These are phyloP conservation scores for Tolypocladium tropicale DNA, from an alignment of 2,329 filamentous ascomycete genomes.

Conservation along the genomic window DNA sequence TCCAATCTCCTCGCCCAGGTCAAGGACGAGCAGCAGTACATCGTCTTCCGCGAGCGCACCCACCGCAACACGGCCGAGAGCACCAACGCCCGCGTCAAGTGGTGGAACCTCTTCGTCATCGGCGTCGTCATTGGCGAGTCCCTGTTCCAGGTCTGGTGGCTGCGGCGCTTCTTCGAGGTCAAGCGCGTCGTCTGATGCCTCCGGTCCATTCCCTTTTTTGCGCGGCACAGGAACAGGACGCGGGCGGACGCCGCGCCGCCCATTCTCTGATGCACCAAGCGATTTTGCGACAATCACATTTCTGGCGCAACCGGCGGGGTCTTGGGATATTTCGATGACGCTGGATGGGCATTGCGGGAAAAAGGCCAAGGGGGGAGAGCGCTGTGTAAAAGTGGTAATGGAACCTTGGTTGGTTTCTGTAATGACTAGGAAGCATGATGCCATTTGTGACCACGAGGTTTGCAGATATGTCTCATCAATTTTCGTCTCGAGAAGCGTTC, in stretches of 20 bases:
- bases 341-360: slow-evolving; percentile 1
- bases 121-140: slow-evolving; percentile 81
- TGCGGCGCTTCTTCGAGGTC: slow-evolving; percentile 95
- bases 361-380: neutral
- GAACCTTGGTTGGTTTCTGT: neutral
- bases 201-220: neutral
- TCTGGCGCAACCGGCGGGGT: slow-evolving; percentile 3
- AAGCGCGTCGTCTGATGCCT: slow-evolving; percentile 50
- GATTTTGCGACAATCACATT: slow-evolving; percentile 1
- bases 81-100: slow-evolving; percentile 95
- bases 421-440: neutral
- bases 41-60: slow-evolving; percentile 86
- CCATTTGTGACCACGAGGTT: neutral
- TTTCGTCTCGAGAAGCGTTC: neutral
- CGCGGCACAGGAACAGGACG: neutral
- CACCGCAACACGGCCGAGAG: slow-evolving; percentile 98
- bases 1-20: slow-evolving; percentile 82
- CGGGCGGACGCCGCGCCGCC: neutral
- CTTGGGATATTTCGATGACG: slow-evolving; percentile 1
- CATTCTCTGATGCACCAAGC: neutral
- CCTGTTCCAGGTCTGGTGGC: slow-evolving; percentile 98
- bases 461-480: neutral
- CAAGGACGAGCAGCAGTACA: slow-evolving; percentile 97
- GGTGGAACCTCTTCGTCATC: slow-evolving; percentile 98
- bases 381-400: slow-evolving; percentile 2